Base-by-base conservation (phyloP, 2,329 filamentous ascomycete species). In the Aspergillus novofumigatus region DNA sequence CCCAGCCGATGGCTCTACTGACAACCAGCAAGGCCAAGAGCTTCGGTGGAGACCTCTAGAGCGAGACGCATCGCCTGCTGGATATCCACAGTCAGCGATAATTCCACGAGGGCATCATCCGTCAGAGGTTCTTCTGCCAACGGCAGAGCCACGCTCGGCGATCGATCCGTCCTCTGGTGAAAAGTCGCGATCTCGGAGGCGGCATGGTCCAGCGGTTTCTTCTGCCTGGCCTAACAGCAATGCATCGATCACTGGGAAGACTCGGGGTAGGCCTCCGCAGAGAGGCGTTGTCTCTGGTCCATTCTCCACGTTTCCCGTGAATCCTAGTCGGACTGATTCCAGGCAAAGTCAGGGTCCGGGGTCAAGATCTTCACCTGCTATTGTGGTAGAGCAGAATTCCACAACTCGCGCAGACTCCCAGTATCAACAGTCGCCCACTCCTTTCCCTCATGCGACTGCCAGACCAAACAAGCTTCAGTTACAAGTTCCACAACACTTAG, bases 201-300 rank as follows among this genome's bases (percentile, higher is more conserved):
- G 90, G 3, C 89, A 95, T 70, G 92, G 92, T 0, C 89, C 91
- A 0, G 91, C 90, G 6, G 91, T 96, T 0, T 96, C 92, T 0
- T 96, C 92, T 9, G 92, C 92, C 0, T 97, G 92, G 92, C 86
- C 88, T 55, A 85, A 85, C 61, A 84, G 82, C 57, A 83, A 83
- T 17, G 79, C 81, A 42, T 80, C 85, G 11, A 77, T 83, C 1
- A 84, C 81, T 4, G 87, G 88, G 1, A 95, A 92, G 71, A 81
- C 89, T 14, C 81, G 92, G 62, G 92, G 92, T 6, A 81, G 92
- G 58, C 92, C 92, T 45, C 90, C 91, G 0, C 89, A 86, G 55
- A 90, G 88, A 65, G 83, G 86, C 26, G 82, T 80, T n/a, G 80
- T 81, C 0, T 80, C 84, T 14, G 85, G 85, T 0, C 85, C 88